These are phyloP conservation scores for Fraxinus anomala DNA, from an alignment of 257 asterid species.

Conservation along the genomic window DNA sequence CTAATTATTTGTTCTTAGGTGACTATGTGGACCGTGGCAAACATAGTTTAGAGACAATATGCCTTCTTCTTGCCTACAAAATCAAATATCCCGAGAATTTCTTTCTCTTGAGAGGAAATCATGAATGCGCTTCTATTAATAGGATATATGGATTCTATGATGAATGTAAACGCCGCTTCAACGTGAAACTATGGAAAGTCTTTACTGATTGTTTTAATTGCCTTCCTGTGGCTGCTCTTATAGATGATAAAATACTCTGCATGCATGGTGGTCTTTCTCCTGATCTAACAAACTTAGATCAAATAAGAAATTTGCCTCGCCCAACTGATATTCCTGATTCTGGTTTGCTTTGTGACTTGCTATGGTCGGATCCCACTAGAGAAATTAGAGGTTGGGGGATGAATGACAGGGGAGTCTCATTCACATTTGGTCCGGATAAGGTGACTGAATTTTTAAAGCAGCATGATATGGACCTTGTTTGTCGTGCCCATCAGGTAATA, in stretches of 20 bases:
- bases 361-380: slow-evolving; percentile 44
- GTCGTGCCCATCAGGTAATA: no score
- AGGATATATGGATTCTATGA: background rate
- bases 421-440: slow-evolving; percentile 22
- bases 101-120: background rate
- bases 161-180: background rate
- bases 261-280: slow-evolving; percentile 41
- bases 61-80: background rate
- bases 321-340: slow-evolving; percentile 45
- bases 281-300: slow-evolving; percentile 37
- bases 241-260: background rate
- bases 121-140: background rate
- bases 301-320: slow-evolving; percentile 36
- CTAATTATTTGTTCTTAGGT: slow-evolving; percentile 41
- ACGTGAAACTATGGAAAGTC: background rate
- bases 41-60: slow-evolving; percentile 42
- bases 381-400: slow-evolving; percentile 45
- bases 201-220: background rate
- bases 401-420: slow-evolving; percentile 44
- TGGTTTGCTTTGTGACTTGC: slow-evolving; percentile 42
- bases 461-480: no score
- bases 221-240: background rate
- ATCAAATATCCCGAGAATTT: background rate
- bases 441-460: no score
- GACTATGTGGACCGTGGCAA: slow-evolving; percentile 48